Percentiles rank a stretch among this genome's conserved stretches.
phyloP scores from a whole-genome alignment of 805 yeast genomes.

The Saccharomycopsis fermentans region DNA sequence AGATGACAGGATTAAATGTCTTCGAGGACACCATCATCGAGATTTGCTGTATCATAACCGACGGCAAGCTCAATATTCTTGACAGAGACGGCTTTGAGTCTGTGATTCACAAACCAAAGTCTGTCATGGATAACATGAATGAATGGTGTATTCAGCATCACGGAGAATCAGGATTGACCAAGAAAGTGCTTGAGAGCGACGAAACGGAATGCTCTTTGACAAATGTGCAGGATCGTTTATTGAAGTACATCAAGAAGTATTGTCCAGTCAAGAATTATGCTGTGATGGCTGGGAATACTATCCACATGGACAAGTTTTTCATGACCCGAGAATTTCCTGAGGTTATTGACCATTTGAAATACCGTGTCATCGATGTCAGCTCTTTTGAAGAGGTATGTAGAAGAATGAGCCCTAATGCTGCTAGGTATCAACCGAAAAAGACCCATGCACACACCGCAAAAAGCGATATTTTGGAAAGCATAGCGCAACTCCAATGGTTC shows the following conservation, averaged over 20 bases:
- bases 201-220: slow-evolving; percentile 34
- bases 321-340: slow-evolving; percentile 76
- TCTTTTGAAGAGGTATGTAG: slow-evolving; percentile 68
- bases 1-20: slow-evolving; percentile 94
- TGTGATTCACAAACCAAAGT: slow-evolving; percentile 60
- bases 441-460: slow-evolving; percentile 73
- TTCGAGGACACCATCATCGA: slow-evolving; percentile 78
- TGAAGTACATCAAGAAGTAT: slow-evolving; percentile 47
- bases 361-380: slow-evolving; percentile 87
- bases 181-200: slow-evolving; percentile 46
- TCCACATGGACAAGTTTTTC: slow-evolving; percentile 85
- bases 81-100: slow-evolving; percentile 72
- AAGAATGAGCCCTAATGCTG: slow-evolving; percentile 63
- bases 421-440: slow-evolving; percentile 52
- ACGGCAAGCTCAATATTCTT: slow-evolving; percentile 61
- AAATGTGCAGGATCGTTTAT: slow-evolving; percentile 57
- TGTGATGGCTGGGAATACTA: slow-evolving; percentile 80
- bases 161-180: slow-evolving; percentile 63
- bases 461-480: slow-evolving; percentile 82
- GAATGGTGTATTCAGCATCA: slow-evolving; percentile 86
- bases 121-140: slow-evolving; percentile 60
- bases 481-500: slow-evolving; percentile 72
- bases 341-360: slow-evolving; percentile 50
- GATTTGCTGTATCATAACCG: slow-evolving; percentile 84
- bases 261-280: slow-evolving; percentile 48